phyloP scores from a whole-genome alignment of 129 eudicot species.

The Flaveria bidentis region DNA sequence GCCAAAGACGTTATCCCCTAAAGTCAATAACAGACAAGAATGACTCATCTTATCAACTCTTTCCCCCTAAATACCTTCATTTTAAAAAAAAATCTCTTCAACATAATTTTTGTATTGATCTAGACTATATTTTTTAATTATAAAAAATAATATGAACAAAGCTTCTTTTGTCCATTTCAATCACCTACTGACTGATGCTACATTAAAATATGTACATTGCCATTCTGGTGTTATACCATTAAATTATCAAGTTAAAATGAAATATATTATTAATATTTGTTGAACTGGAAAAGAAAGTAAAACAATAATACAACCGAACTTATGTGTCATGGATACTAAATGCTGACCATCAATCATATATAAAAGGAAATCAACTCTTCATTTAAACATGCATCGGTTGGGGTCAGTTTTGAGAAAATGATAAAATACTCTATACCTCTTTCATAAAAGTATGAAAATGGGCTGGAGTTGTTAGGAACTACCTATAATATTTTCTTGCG shows the following conservation, averaged over 20 bases:
- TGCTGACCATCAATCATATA: background rate
- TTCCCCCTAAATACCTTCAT: too few species aligned
- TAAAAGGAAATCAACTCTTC: background rate
- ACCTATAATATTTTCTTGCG: background rate
- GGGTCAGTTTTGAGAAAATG: slow-evolving; percentile 4
- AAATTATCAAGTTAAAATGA: background rate
- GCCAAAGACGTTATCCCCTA: too few species aligned
- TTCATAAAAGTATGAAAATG: background rate
- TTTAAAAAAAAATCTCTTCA: too few species aligned
- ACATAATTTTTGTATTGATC: background rate
- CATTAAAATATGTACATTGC: background rate
- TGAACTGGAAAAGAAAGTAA: background rate
- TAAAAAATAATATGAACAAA: too few species aligned
- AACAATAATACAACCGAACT: background rate
- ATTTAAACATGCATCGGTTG: background rate
- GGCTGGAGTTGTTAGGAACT: background rate
- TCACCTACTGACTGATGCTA: background rate
- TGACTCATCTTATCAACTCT: too few species aligned
- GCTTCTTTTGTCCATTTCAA: background rate
- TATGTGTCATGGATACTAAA: slow-evolving; percentile 2
- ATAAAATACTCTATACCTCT: background rate
- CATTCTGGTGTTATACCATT: background rate
- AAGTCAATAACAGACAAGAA: too few species aligned
- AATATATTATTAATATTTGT: background rate
- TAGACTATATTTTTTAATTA: background rate